Base-by-base conservation (phyloP, 345 rosid genomes). In the Melaleuca quinquenervia region DNA sequence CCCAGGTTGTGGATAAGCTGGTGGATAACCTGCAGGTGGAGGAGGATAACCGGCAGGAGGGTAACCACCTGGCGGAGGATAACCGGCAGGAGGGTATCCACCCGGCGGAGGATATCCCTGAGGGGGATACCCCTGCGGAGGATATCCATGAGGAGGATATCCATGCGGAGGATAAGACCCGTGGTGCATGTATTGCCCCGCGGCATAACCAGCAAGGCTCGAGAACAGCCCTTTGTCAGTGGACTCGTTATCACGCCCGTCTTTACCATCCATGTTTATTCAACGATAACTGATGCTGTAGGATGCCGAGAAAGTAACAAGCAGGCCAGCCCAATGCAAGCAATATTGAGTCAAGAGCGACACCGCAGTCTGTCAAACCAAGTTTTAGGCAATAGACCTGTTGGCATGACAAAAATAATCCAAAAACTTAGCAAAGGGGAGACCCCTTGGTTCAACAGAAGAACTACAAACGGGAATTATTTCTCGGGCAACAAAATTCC, bases 191-290 rank as follows among this genome's bases (percentile, higher is more conserved):
- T 86, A 32, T 70, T 89, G 88, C 62, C 94, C 96, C 3, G 90
- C 91, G 58, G 94, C 95, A 83, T 62, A 94, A 54, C 95, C 96
- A 86, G 88, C 96, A 56, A 92, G 92, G 86, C 88, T 32, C 29
- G 95, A 94, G 85, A 95, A 89, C 82, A 95, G 82, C 62, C 96
- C 97, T 91, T 85, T 95, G 89, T 94, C 94, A 44, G 82, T 87
- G 12, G 91, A 83, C 18, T 87, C 95, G 45, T 91, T 89, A 55
- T 89, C 88, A 76, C 82, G 83, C 80, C 90, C 76, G 84, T 93
- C 94, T 49, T 88, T 88, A 85, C 93, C 96, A 84, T 70, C 78
- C 78, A 70, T 70, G 78, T 32, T 70, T 10, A 56, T 56, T 56
- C 62, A 24, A 56, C 26, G 29, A 56, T 14, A 56, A 56, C 24